Base-by-base conservation (phyloP, 805 yeast species). In the Spathaspora girioi region DNA sequence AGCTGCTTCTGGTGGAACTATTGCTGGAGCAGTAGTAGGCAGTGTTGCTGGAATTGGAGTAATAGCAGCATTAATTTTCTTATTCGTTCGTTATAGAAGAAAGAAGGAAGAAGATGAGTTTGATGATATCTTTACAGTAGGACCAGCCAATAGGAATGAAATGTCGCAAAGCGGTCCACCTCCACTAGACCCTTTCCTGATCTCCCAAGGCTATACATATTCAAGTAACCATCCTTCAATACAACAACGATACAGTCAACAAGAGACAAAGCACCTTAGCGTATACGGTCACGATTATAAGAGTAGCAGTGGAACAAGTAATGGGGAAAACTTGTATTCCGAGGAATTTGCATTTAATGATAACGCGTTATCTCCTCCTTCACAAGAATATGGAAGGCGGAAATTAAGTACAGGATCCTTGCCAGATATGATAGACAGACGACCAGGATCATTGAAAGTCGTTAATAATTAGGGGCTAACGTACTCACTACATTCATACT, bases 341-440 rank as follows among this genome's bases (percentile, higher is more conserved):
- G 63, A 51, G 31, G 53, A 50, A 15, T 40, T 8, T 35, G 48
- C 41, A 15, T 48, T 43, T 27, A 19, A 17, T 29, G 48, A 43
- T 8, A 23, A 9, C 38, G 12, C 1, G 43, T 40, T 15, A 27
- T 40, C 20, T 46, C 54, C 50, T 26, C 5, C 40, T 3, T 18
- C 7, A 32, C 56, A 68, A 14, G 78, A 68, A 50, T 61, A 61
- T 51, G 81, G 81, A 18, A 71, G 80, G 46, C 70, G 81, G 54
- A 70, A 82, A 53, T 69, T 80, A 52, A 78, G 83, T 59, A 74
- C 80, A 54, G 82, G 83, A 15, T 79, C 83, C 10, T 62, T 81
- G 50, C 84, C 82, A 1, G 83, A 80, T 58, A 79, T 67, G 67
- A 61, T 59, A 19, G 61, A 79, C 5, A 67, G 79, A 54, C 68